Percentiles rank a stretch among this genome's conserved stretches.
phyloP scores from a whole-genome alignment of 2,329 filamentous ascomycete species.

The Calonectria montana region DNA sequence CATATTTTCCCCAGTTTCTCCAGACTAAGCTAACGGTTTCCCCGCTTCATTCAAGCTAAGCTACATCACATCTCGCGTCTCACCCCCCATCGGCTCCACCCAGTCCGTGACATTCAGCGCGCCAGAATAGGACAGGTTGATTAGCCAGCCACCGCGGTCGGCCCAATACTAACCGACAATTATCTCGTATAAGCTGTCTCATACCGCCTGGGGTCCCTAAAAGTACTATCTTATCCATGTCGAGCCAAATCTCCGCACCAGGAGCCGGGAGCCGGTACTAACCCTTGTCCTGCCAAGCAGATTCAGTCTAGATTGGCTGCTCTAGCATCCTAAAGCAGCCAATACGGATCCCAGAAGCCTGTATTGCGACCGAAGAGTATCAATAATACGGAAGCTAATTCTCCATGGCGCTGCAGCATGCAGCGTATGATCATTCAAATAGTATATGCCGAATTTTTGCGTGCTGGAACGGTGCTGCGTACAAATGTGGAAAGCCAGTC shows the following conservation, averaged over 20 bases:
- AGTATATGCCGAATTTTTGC: not conserved
- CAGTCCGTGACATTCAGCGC: not conserved
- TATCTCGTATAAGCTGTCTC: not conserved
- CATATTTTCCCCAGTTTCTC: not conserved
- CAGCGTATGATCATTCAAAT: not conserved
- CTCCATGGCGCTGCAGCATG: not conserved
- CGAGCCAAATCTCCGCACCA: not conserved
- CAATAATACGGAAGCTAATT: not conserved
- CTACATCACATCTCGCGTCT: not conserved
- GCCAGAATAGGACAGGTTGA: not conserved
- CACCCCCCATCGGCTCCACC: conserved; percentile 6
- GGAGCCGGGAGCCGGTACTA: not conserved
- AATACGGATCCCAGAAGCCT: not conserved
- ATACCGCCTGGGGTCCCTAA: not conserved
- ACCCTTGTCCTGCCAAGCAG: not conserved
- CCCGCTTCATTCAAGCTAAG: not conserved
- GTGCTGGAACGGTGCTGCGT: not conserved
- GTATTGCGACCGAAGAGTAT: not conserved
- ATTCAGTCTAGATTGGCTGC: not conserved
- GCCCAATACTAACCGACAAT: not conserved
- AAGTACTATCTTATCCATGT: not conserved
- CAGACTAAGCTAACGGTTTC: not conserved
- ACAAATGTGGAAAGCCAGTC: not conserved
- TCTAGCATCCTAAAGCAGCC: not conserved
- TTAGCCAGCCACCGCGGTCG: not conserved